A percentile compares a stretch with the other conserved stretches of the same genome.
Evolutionary conservation across 2,329 filamentous ascomycete genomes (phyloP).

Genomic region (Neofusicoccum ribis): DNA sequence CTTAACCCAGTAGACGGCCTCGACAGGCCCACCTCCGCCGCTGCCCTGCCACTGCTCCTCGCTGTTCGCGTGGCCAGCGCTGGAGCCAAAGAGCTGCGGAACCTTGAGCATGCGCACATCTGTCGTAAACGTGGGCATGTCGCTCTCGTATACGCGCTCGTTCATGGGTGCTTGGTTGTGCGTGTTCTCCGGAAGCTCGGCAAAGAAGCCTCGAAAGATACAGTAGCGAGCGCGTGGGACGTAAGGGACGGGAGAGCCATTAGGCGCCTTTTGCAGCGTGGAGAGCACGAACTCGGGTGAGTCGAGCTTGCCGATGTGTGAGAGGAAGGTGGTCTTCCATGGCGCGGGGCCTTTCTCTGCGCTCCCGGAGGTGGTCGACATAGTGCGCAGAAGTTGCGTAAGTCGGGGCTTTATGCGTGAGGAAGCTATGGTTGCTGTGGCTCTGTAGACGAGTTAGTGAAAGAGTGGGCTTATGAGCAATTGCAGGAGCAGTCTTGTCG

Average conservation of each 20-base stretch:
- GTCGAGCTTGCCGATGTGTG: slow-evolving; percentile 51
- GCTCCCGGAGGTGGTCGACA: slow-evolving; percentile 46
- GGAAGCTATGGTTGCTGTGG: slow-evolving; percentile 42
- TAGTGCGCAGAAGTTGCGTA: slow-evolving; percentile 42
- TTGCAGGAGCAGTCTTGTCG: not conserved
- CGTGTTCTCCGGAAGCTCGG: slow-evolving; percentile 67
- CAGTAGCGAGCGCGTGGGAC: slow-evolving; percentile 70
- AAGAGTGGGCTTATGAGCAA: not conserved
- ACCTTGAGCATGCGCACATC: slow-evolving; percentile 87
- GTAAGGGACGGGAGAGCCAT: slow-evolving; percentile 42
- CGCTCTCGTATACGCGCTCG: slow-evolving; percentile 68
- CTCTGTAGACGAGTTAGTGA: not conserved
- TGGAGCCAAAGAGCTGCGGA: slow-evolving; percentile 63
- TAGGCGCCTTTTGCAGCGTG: slow-evolving; percentile 48
- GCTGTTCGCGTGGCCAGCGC: slow-evolving; percentile 47
- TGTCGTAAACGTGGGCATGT: slow-evolving; percentile 81
- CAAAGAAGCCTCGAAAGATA: slow-evolving; percentile 84
- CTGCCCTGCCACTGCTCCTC: slow-evolving; percentile 48
- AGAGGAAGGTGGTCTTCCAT: slow-evolving; percentile 53
- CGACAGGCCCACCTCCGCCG: slow-evolving; percentile 70
- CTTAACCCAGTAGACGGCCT: slow-evolving; percentile 80
- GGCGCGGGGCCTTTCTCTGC: slow-evolving; percentile 45
- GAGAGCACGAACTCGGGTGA: slow-evolving; percentile 53
- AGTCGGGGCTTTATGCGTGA: slow-evolving; percentile 37
- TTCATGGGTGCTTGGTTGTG: slow-evolving; percentile 74